Evolutionary conservation across 2,329 filamentous ascomycete species (phyloP), one percentile per base, ranked within the genome.

Genomic region (Cladosporium sp.): DNA sequence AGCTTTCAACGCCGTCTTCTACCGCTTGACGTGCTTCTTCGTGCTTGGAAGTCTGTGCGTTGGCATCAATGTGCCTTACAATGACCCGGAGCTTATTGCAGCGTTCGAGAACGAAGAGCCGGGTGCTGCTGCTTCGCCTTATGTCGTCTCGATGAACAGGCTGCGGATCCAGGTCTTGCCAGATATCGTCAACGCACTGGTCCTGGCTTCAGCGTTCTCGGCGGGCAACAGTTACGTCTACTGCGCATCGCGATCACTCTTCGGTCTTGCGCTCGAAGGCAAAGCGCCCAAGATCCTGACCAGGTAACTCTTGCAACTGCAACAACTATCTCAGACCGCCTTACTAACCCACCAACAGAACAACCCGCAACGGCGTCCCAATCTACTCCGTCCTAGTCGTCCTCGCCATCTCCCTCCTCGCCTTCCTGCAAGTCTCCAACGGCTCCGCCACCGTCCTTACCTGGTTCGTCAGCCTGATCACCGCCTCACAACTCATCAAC

Each of bases 1-100:
- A 48, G 91, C 91, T 1, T 93, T 88, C 77, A 92, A 92, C 67
- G 87, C 89, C 58, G 90, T 93, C 1, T 93, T 93, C 76, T 93
- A 91, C 76, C 88, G 91, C 34, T 80, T 94, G 34, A 89, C 89
- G 0, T 80, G 85, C 1, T 93, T 94, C 76, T 93, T 93, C 78
- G 85, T 92, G 46, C 84, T 92, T 1, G 91, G 91, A 1, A 87
- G 89, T 0, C 82, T 95, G 2, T 87, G 85, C 23, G 88, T 92
- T 5, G 90, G 90, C 10, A 89, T 92, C 58, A 75, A 91, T 25
- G 86, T 93, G 43, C 85, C 92, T 1, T 90, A 89, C 75, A 83
- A 91, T 66, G 86, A 93, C 70, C 70, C 80, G 1, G 82, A 83
- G 8, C 83, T 94, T 68, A 83, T 78, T 2, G 83, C 82, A 58